These are phyloP conservation scores for Kwoniella newhampshirensis DNA, from an alignment of 768 basidiomycete species.

Conservation along the genomic window DNA sequence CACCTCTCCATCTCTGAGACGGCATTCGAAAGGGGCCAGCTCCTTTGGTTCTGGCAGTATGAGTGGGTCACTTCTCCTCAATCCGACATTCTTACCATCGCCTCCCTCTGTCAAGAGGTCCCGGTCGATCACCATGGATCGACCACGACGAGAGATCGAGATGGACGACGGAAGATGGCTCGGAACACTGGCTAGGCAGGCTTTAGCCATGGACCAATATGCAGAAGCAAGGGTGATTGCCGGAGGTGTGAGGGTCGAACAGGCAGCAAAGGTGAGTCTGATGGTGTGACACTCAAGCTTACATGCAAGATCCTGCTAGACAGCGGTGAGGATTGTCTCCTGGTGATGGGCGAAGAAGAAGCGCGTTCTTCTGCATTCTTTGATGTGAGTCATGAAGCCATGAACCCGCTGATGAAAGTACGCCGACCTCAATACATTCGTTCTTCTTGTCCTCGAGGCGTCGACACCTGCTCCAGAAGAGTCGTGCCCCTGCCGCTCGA, in stretches of 20 bases:
- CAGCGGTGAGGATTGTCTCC: conserved; percentile 20
- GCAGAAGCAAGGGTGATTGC: conserved; percentile 13
- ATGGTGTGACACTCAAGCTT: background rate
- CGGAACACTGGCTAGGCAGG: conserved; percentile 10
- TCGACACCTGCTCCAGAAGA: conserved; percentile 7
- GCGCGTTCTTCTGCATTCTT: conserved; percentile 25
- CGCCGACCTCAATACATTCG: conserved; percentile 41
- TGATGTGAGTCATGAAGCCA: conserved; percentile 25
- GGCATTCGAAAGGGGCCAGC: conserved; percentile 13
- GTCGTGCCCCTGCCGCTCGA: background rate
- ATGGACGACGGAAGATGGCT: conserved; percentile 28
- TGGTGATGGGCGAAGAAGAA: conserved; percentile 13
- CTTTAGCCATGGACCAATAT: background rate
- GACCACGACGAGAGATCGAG: conserved; percentile 1
- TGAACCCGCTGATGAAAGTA: conserved; percentile 22
- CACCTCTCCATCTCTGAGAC: conserved; percentile 11
- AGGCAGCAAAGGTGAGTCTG: conserved; percentile 37
- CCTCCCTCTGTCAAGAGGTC: background rate
- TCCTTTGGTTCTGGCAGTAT: conserved; percentile 20
- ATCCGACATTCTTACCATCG: conserved; percentile 6
- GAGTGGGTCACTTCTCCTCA: conserved; percentile 11
- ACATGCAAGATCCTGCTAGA: conserved; percentile 26
- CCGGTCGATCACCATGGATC: background rate
- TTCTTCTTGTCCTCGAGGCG: conserved; percentile 37
- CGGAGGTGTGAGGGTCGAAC: conserved; percentile 28